These are phyloP conservation scores for Hemerocallis citrina DNA, from an alignment of 106 monocot species.

Conservation along the genomic window DNA sequence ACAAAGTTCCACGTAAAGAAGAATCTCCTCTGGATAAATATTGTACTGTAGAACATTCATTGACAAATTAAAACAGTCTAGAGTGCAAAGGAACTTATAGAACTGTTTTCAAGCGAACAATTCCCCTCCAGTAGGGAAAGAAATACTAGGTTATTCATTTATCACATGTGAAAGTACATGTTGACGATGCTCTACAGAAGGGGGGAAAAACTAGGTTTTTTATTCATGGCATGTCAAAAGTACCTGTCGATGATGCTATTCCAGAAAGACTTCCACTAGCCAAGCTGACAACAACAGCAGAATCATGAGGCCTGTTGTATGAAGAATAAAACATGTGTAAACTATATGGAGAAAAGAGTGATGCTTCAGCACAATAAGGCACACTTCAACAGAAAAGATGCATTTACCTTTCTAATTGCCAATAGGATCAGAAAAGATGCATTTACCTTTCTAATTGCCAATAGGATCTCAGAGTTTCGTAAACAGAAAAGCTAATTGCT, in stretches of 20 bases:
- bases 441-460: slow-evolving; percentile 68
- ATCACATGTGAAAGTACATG: too few relatives aligned
- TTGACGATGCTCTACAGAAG: too few relatives aligned
- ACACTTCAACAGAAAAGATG: neutral
- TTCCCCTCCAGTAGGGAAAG: too few relatives aligned
- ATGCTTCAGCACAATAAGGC: neutral
- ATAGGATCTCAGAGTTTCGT: slow-evolving; percentile 57
- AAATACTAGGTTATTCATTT: too few relatives aligned
- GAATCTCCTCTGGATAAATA: too few relatives aligned
- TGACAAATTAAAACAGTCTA: too few relatives aligned
- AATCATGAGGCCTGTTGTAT: slow-evolving; percentile 61
- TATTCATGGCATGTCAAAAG: too few relatives aligned
- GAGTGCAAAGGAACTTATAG: too few relatives aligned
- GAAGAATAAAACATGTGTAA: neutral
- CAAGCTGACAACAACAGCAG: slow-evolving; percentile 53
- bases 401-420: slow-evolving; percentile 60
- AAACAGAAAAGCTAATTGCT: slow-evolving; percentile 83
- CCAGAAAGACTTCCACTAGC: slow-evolving; percentile 82
- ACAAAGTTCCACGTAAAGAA: too few relatives aligned
- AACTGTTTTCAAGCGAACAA: too few relatives aligned
- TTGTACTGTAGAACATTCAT: too few relatives aligned
- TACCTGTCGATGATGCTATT: slow-evolving; percentile 84
- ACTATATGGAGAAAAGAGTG: slow-evolving; percentile 1
- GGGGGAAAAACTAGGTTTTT: too few relatives aligned
- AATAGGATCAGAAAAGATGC: slow-evolving; percentile 12